Base-by-base conservation (phyloP, 1,284 basidiomycete genomes). In the Papiliotrema terrestris region DNA sequence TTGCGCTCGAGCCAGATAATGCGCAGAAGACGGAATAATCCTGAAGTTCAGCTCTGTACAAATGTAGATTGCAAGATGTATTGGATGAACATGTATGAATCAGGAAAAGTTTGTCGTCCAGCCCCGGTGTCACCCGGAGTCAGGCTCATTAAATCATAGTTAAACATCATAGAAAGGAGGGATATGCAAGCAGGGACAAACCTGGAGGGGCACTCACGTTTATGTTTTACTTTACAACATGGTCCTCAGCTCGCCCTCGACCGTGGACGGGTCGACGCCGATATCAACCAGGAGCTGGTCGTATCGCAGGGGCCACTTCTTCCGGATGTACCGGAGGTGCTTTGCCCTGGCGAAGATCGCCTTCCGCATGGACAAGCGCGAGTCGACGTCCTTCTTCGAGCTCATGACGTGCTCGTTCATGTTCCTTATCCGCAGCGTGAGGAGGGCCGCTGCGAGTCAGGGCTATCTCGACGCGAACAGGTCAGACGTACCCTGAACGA, bases 191-290 rank as follows among this genome's bases (percentile, higher is more conserved):
- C 1, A 23, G 48, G 17, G 39, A 25, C 19, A 36, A 43, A 14
- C 19, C 19, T 26, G 45, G 47, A 47, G 14, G 17, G 13, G 32
- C 23, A 32, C 25, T 14, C n/a, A 29, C 8, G 32, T 37, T 46
- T 13, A 32, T 17, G 45, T 53, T 35, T 37, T 13, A 23, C n/a
- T 29, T 46, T 49, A 57, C 60, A 51, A 66, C 46, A 56, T 53
- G 36, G 89, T 81, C 54, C 86, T 80, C 39, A 96, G 78, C 72
- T 97, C 93, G 45, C 93, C 93, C 77, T 96, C 92, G 5, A 97
- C 89, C 23, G 86, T 86, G 60, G 82, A 81, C 23, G 84, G 81
- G 64, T 92, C 86, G 46, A 97, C 73, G 2, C 88, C 94, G 29
- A 95, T 79, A 55, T 86, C 84, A 37, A 82, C 80, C 52, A 98